phyloP scores from a whole-genome alignment of 768 basidiomycete species.

The Polyporus arcularius region DNA sequence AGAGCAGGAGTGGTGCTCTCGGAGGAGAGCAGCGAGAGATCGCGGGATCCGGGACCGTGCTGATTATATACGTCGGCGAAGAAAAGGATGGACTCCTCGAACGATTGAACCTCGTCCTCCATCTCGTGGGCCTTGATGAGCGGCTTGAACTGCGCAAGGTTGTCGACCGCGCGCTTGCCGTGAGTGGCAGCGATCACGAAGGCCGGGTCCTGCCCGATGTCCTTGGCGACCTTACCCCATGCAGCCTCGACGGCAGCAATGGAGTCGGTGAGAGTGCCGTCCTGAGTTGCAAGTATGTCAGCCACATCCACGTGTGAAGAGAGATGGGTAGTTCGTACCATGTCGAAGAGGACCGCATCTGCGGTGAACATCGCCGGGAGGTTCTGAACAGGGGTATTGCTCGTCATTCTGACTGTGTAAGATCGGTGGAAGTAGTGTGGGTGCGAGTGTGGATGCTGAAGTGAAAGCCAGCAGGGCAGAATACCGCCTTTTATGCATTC shows the following conservation, averaged over 20 bases:
- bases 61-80: slow-evolving; percentile 59
- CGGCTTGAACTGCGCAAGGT: slow-evolving; percentile 62
- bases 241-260: slow-evolving; percentile 75
- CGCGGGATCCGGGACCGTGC: slow-evolving; percentile 41
- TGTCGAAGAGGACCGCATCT: slow-evolving; percentile 67
- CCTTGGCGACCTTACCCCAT: slow-evolving; percentile 69
- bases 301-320: background rate
- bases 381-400: background rate
- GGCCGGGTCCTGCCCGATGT: slow-evolving; percentile 66
- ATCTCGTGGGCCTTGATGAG: slow-evolving; percentile 54
- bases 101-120: slow-evolving; percentile 54
- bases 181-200: slow-evolving; percentile 73
- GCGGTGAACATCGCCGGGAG: slow-evolving; percentile 39
- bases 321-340: slow-evolving; percentile 41
- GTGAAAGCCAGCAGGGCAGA: too few relatives aligned
- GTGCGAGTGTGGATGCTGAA: too few relatives aligned
- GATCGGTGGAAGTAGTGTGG: too few relatives aligned
- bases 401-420: background rate
- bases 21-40: slow-evolving; percentile 33
- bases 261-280: slow-evolving; percentile 75
- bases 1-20: slow-evolving; percentile 44
- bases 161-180: slow-evolving; percentile 75
- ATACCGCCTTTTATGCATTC: too few relatives aligned
- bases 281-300: slow-evolving; percentile 37
- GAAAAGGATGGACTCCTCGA: slow-evolving; percentile 65